Evolutionary conservation across 2,329 filamentous ascomycete genomes (phyloP).

Genomic region (Hypomyces perniciosus): DNA sequence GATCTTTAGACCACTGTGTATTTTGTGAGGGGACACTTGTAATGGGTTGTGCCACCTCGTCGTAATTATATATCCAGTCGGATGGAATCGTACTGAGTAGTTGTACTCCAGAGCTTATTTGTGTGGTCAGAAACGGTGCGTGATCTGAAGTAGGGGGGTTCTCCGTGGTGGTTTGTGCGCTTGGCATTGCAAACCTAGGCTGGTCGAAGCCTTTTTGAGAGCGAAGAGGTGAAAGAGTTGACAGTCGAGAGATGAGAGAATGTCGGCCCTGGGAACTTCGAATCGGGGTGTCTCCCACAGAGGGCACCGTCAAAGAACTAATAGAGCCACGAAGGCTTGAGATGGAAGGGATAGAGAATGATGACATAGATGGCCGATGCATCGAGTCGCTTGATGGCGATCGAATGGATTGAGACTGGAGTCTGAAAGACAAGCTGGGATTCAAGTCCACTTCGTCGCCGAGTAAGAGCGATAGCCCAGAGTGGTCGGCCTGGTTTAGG

Average conservation of each 20-base stretch:
- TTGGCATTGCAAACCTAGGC: not conserved
- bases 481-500: not conserved
- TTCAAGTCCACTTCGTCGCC: not conserved
- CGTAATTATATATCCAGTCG: not conserved
- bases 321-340: not conserved
- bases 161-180: not conserved
- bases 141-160: not conserved
- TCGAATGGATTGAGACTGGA: not conserved
- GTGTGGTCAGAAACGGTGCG: not conserved
- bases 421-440: not conserved
- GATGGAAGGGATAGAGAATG: not conserved
- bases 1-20: not conserved
- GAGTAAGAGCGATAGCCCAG: not conserved
- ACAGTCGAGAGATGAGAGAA: not conserved
- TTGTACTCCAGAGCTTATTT: not conserved
- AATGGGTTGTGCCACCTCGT: not conserved
- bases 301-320: not conserved
- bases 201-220: not conserved
- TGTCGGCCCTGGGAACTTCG: not conserved
- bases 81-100: not conserved
- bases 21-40: not conserved
- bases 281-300: not conserved
- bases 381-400: not conserved
- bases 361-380: not conserved
- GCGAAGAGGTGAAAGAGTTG: not conserved